Evolutionary conservation across 345 rosid genomes (phyloP).

Genomic region (Euphorbia peplus): DNA sequence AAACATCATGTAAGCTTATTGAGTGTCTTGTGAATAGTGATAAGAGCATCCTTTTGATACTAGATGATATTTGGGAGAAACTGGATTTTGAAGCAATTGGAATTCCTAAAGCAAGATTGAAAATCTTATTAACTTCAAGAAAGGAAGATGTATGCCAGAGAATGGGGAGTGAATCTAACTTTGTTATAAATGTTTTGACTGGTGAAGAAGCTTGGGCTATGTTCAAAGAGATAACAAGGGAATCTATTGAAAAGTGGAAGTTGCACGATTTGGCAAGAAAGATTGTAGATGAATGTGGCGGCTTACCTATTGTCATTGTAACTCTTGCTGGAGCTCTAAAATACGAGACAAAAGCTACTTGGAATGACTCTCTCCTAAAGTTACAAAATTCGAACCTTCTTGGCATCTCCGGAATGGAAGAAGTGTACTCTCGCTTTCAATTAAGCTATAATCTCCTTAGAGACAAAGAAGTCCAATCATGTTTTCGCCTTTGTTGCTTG

Average conservation of each 20-base stretch:
- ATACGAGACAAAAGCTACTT: neutral
- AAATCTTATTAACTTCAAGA: neutral
- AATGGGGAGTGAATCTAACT: neutral
- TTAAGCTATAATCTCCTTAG: neutral
- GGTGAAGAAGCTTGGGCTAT: neutral
- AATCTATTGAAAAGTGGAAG: neutral
- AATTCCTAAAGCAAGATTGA: neutral
- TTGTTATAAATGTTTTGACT: neutral
- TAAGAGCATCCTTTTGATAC: neutral
- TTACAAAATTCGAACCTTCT: neutral
- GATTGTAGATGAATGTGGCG: slow-evolving; percentile 6
- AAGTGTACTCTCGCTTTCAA: neutral
- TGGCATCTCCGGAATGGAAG: neutral
- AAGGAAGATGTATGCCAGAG: neutral
- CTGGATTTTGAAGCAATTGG: neutral
- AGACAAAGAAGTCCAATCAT: neutral
- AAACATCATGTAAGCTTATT: neutral
- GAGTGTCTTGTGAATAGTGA: neutral
- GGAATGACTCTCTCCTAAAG: neutral
- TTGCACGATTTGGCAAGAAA: neutral
- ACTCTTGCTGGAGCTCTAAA: slow-evolving; percentile 8
- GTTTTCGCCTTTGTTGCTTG: slow-evolving; percentile 12
- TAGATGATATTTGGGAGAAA: neutral
- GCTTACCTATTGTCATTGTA: slow-evolving; percentile 15
- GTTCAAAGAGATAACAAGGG: neutral